These are phyloP conservation scores for Aquilaria agallochum DNA, from an alignment of 441 rosid genomes.

Conservation along the genomic window DNA sequence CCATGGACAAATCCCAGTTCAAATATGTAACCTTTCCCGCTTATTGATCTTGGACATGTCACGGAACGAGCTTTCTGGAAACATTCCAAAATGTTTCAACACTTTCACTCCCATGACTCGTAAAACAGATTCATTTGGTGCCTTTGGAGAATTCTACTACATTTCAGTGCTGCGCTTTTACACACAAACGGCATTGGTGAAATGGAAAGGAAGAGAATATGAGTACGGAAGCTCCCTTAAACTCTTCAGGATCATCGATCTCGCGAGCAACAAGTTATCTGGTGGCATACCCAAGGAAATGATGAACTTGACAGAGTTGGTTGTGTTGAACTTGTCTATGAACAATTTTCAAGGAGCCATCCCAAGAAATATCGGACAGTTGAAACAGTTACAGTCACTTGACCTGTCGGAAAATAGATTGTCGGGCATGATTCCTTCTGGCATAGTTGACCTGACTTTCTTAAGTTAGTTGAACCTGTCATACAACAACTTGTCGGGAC, in stretches of 20 bases:
- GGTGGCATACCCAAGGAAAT: constrained; percentile 12
- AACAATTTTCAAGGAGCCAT: constrained; percentile 21
- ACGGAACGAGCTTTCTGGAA: constrained; percentile 14
- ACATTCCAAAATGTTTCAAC: constrained; percentile 9
- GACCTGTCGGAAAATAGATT: constrained; percentile 19
- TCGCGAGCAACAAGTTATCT: constrained; percentile 17
- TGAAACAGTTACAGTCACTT: constrained; percentile 12
- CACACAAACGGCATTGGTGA: not conserved
- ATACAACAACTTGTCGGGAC: not conserved
- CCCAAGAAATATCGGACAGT: constrained; percentile 10
- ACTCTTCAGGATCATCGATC: not conserved
- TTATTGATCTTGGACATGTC: constrained; percentile 11
- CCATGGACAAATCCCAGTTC: too few relatives aligned
- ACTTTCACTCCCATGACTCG: too few relatives aligned
- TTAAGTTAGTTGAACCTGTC: constrained; percentile 15
- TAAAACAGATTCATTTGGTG: too few relatives aligned
- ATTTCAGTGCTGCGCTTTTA: too few relatives aligned
- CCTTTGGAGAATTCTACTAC: too few relatives aligned
- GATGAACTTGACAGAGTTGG: constrained; percentile 4
- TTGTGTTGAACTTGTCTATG: constrained; percentile 16
- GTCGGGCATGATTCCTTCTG: constrained; percentile 12
- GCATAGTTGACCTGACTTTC: constrained; percentile 9
- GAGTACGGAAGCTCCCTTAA: too few relatives aligned
- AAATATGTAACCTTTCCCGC: too few relatives aligned
- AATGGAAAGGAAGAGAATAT: constrained; percentile 5